Percentiles rank a stretch among this genome's conserved stretches.
phyloP scores from a whole-genome alignment of 306 rosid genomes.

The Cajanus cajan region DNA sequence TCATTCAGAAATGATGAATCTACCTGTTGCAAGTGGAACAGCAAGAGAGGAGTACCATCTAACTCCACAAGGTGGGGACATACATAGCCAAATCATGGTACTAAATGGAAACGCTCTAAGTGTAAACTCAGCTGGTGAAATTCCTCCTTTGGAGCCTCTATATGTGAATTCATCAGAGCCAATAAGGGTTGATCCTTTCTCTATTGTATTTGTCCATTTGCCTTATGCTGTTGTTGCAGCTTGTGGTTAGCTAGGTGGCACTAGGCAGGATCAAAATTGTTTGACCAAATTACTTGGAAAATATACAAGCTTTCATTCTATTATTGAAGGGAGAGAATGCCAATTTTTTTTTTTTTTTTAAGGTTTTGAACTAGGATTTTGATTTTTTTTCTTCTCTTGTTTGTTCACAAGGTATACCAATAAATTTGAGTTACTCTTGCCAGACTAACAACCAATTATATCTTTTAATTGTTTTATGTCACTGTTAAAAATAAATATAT shows the following conservation, averaged over 20 bases:
- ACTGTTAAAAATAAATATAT: too few species aligned
- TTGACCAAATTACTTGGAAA: constrained; percentile 20
- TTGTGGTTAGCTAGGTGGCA: constrained; percentile 44
- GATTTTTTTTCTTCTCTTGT: neutral
- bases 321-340: neutral
- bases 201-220: constrained; percentile 78
- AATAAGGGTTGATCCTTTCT: constrained; percentile 61
- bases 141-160: constrained; percentile 69
- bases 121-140: constrained; percentile 58
- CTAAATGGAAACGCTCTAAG: constrained; percentile 65
- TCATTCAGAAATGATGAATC: constrained; percentile 5
- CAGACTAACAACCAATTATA: too few species aligned
- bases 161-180: constrained; percentile 57
- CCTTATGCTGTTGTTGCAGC: constrained; percentile 61
- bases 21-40: constrained; percentile 24
- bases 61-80: constrained; percentile 55
- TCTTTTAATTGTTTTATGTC: too few species aligned
- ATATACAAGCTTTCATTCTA: neutral
- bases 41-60: constrained; percentile 87
- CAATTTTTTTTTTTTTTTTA: too few species aligned
- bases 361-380: neutral
- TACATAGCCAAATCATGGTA: constrained; percentile 76
- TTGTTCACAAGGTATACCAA: neutral
- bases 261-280: constrained; percentile 24
- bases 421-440: too few species aligned